Evolutionary conservation across 2,329 filamentous ascomycete species (phyloP), one percentile per base, ranked within the genome.

Genomic region (Neurospora crassa): DNA sequence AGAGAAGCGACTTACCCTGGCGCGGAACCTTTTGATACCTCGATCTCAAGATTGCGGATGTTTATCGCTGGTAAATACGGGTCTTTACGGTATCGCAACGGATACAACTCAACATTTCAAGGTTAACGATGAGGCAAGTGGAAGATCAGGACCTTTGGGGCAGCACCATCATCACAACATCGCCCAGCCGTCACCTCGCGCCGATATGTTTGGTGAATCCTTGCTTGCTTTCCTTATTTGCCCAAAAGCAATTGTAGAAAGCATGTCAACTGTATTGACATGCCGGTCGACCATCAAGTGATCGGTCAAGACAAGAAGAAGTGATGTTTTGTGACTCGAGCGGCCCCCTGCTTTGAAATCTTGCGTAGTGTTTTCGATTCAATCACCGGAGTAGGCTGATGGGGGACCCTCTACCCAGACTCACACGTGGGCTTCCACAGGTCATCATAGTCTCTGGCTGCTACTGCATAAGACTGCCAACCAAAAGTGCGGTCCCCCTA

Each of bases 281-380:
- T 63, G 14, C 53, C 53, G 24, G 53, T 63, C 53, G 53, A 37
- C 29, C 8, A 37, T 59, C 24, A 63, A 63, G 53, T 63, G 34
- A 63, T 63, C 29, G 47, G 16, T 63, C 68, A 71, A 41, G 71
- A 70, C 69, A n/a, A 70, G 68, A n/a, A 70, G 68, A 71, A 72
- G 71, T 67, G 71, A 72, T 43, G 76, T 72, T 74, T 76, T 79
- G 76, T 74, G 77, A 76, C 73, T 77, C 70, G 74, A 74, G 72
- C 78, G 79, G 79, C 77, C 79, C 74, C 77, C 77, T 80, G 78
- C 79, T 78, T 77, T 77, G 76, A 18, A 63, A 24, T 63, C 76
- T 76, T 78, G 75, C 76, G 42, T 73, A 73, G 75, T 72, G 72
- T 70, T 73, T 74, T 76, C 74, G 74, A 76, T 77, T 76, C 59